phyloP scores from a whole-genome alignment of 2,329 filamentous ascomycete genomes.

The Aspergillus tanneri region DNA sequence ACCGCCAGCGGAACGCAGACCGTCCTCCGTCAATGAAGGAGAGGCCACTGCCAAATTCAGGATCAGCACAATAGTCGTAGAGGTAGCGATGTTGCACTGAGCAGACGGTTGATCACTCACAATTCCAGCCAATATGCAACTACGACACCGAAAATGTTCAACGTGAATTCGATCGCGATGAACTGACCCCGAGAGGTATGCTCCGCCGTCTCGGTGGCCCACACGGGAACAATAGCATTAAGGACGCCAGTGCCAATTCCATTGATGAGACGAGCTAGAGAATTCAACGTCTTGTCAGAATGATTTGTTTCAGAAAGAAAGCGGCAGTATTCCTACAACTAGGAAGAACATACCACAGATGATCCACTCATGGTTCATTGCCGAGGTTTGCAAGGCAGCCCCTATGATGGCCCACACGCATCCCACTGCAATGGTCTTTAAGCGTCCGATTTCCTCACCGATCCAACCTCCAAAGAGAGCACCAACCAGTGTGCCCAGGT shows the following conservation, averaged over 20 bases:
- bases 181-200: conserved; percentile 68
- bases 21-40: conserved; percentile 60
- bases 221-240: conserved; percentile 69
- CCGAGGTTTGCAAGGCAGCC: conserved; percentile 63
- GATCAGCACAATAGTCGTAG: too few species aligned
- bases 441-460: conserved; percentile 62
- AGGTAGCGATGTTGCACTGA: too few species aligned
- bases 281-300: too few species aligned
- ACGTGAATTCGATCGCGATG: conserved; percentile 69
- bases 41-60: conserved; percentile 54
- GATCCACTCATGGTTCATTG: conserved; percentile 68
- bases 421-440: conserved; percentile 62
- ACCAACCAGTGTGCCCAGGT: conserved; percentile 63
- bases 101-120: too few species aligned
- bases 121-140: conserved; percentile 62
- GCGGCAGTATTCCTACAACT: too few species aligned
- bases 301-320: too few species aligned
- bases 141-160: conserved; percentile 70
- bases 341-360: conserved; percentile 60
- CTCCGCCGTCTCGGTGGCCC: conserved; percentile 68
- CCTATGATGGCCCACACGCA: conserved; percentile 60
- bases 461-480: conserved; percentile 63
- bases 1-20: conserved; percentile 64
- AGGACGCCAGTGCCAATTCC: conserved; percentile 68
- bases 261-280: conserved; percentile 57